Evolutionary conservation across 2,329 filamentous ascomycete species (phyloP).

Genomic region (Fusarium buharicum): DNA sequence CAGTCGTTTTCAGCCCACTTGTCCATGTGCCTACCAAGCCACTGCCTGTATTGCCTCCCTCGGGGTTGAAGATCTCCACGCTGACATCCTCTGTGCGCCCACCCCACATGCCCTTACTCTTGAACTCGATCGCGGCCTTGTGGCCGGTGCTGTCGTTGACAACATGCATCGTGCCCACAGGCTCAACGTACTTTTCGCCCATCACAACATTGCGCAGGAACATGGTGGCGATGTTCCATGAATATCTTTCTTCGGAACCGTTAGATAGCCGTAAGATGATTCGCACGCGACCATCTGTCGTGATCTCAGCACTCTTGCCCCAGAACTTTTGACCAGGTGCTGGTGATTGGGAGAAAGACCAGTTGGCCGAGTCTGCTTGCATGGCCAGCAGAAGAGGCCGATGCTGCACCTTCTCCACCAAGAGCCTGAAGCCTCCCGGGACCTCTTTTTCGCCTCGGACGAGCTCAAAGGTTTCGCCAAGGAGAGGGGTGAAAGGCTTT

Average conservation of each 20-base stretch:
- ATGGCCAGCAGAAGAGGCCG: slow-evolving; percentile 92
- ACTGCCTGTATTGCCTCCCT: slow-evolving; percentile 72
- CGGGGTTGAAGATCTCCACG: slow-evolving; percentile 75
- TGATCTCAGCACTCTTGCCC: slow-evolving; percentile 96
- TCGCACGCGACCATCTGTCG: slow-evolving; percentile 87
- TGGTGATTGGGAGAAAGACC: slow-evolving; percentile 89
- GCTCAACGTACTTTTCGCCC: slow-evolving; percentile 97
- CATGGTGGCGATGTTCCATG: slow-evolving; percentile 87
- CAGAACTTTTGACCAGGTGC: slow-evolving; percentile 96
- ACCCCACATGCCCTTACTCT: slow-evolving; percentile 95
- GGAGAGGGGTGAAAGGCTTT: slow-evolving; percentile 96
- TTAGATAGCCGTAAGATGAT: slow-evolving; percentile 75
- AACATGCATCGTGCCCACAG: slow-evolving; percentile 88
- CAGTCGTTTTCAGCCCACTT: slow-evolving; percentile 71
- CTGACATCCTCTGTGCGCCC: slow-evolving; percentile 90
- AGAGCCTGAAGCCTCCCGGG: slow-evolving; percentile 80
- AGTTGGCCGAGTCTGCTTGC: slow-evolving; percentile 86
- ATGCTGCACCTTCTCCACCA: slow-evolving; percentile 96
- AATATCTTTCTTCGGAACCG: slow-evolving; percentile 81
- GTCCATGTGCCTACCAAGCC: slow-evolving; percentile 90
- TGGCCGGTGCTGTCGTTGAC: slow-evolving; percentile 84
- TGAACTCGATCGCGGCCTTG: slow-evolving; percentile 89
- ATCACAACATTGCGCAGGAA: slow-evolving; percentile 97
- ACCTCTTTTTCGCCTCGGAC: slow-evolving; percentile 82
- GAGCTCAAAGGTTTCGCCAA: slow-evolving; percentile 95